These are phyloP conservation scores for Ceratocystis smalleyi DNA, from an alignment of 2,329 filamentous ascomycete species.

Conservation along the genomic window DNA sequence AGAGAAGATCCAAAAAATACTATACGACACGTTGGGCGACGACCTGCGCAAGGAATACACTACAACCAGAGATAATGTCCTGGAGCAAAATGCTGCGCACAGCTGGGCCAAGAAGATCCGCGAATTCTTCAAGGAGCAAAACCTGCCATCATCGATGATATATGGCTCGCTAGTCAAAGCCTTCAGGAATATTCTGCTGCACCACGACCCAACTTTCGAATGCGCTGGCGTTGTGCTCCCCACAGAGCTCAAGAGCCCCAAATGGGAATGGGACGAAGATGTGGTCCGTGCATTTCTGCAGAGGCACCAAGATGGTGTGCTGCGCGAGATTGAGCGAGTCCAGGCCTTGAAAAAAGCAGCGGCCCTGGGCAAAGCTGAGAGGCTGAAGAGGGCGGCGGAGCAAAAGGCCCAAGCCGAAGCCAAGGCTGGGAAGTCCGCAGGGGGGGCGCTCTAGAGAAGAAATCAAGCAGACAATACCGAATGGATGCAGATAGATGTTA, in stretches of 20 bases:
- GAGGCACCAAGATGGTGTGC: constrained; percentile 23
- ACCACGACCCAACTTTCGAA: constrained; percentile 28
- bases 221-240: constrained; percentile 18
- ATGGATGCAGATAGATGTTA: neutral
- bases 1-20: neutral
- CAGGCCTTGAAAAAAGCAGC: neutral
- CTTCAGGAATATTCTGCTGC: constrained; percentile 36
- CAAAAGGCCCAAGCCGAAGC: neutral
- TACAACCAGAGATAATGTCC: constrained; percentile 28
- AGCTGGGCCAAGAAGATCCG: constrained; percentile 33
- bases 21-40: constrained; percentile 4
- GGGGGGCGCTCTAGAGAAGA: neutral
- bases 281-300: constrained; percentile 30
- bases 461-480: neutral
- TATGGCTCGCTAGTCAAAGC: constrained; percentile 24
- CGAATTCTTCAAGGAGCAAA: constrained; percentile 22
- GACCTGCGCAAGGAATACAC: constrained; percentile 27
- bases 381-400: neutral
- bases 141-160: constrained; percentile 19
- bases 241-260: constrained; percentile 6
- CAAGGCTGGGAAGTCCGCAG: neutral
- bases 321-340: neutral
- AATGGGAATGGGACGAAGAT: constrained; percentile 32
- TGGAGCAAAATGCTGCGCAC: constrained; percentile 27
- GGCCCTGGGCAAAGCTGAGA: constrained; percentile 22